Percentiles rank a stretch among this genome's conserved stretches.
Conservation (phyloP, 441 rosid genomes). For the Hypseocharis bilobata region DNA sequence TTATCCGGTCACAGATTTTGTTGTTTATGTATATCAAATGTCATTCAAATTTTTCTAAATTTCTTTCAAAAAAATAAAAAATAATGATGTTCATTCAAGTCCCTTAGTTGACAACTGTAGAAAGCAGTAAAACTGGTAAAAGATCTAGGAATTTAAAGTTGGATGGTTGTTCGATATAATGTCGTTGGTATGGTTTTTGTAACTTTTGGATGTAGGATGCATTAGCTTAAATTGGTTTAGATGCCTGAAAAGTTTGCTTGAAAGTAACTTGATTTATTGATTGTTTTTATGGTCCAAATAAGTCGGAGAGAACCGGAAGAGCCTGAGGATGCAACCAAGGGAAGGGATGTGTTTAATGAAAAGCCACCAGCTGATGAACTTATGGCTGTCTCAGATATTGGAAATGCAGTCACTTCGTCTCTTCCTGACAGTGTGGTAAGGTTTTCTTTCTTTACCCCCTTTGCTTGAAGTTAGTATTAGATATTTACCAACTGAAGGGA, state of each 20-base stretch:
- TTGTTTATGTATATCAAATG: neutral
- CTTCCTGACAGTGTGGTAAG: conserved; percentile 93
- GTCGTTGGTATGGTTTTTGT: neutral
- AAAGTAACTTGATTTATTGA: neutral
- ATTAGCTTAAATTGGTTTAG: neutral
- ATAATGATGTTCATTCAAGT: neutral
- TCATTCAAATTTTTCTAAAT: no score
- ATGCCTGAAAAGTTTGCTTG: neutral
- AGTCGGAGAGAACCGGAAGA: conserved; percentile 97
- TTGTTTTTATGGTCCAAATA: conserved; percentile 18
- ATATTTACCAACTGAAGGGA: neutral
- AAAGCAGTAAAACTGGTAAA: no score
- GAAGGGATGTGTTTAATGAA: conserved; percentile 91
- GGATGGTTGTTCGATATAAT: no score
- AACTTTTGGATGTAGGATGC: neutral
- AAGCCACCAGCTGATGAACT: conserved; percentile 97
- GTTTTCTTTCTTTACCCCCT: conserved; percentile 10
- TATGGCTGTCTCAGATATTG: conserved; percentile 82
- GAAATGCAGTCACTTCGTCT: conserved; percentile 80
- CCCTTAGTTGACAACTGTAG: neutral
- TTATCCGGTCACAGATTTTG: neutral
- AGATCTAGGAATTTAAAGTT: no score
- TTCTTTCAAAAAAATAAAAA: no score
- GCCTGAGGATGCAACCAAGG: conserved; percentile 89
- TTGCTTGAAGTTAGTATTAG: neutral